Evolutionary conservation across 768 basidiomycete species (phyloP).

Genomic region (Mycena vulgaris): DNA sequence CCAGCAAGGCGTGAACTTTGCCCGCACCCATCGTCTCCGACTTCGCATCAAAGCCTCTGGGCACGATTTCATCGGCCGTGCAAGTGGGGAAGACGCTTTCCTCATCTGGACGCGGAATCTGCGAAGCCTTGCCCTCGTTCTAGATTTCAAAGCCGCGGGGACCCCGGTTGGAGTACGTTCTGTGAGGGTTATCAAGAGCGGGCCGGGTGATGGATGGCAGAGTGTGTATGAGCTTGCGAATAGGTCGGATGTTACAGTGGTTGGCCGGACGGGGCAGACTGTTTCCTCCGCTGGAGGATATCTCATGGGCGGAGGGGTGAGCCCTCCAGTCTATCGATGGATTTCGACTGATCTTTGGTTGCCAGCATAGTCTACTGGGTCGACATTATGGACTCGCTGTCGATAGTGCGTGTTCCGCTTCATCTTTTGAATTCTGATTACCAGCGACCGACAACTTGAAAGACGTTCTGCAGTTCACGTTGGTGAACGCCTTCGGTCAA

Average conservation of each 20-base stretch:
- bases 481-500: conserved; percentile 10
- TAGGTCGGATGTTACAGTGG: conserved; percentile 13
- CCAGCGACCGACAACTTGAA: neutral
- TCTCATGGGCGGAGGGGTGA: conserved; percentile 15
- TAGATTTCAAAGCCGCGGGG: neutral
- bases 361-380: conserved; percentile 10
- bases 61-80: conserved; percentile 54
- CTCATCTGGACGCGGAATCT: conserved; percentile 55
- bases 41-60: conserved; percentile 46
- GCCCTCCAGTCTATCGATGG: neutral
- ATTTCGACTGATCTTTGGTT: neutral
- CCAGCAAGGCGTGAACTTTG: conserved; percentile 42
- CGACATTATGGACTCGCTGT: conserved; percentile 18
- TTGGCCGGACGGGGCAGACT: conserved; percentile 11
- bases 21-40: conserved; percentile 33
- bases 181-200: conserved; percentile 2
- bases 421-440: neutral
- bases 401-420: neutral
- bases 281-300: conserved; percentile 18
- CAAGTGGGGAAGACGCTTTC: conserved; percentile 48
- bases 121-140: conserved; percentile 35
- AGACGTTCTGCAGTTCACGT: conserved; percentile 12
- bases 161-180: neutral
- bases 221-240: conserved; percentile 11
- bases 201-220: conserved; percentile 9